Percentiles rank a stretch among this genome's conserved stretches.
Conservation (phyloP, 2,329 filamentous ascomycete species). For the Trichophyton rubrum region DNA sequence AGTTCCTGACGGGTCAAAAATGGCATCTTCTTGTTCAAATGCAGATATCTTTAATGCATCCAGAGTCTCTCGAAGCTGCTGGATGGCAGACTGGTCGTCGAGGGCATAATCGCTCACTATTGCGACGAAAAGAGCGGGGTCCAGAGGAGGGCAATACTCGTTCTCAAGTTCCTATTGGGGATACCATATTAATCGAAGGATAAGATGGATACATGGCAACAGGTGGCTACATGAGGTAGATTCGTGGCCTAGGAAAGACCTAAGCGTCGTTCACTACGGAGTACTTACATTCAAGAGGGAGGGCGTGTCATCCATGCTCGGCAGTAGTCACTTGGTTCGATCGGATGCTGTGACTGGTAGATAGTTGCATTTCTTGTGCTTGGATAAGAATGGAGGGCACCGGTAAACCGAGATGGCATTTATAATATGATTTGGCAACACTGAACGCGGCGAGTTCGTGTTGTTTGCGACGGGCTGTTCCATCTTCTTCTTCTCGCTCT, state of each 20-base stretch:
- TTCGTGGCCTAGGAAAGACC: neutral
- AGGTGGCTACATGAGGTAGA: neutral
- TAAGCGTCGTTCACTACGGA: too few relatives aligned
- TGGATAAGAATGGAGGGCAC: neutral
- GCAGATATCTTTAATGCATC: slow-evolving; percentile 55
- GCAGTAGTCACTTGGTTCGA: slow-evolving; percentile 1
- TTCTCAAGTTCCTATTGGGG: slow-evolving; percentile 40
- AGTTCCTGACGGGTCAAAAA: slow-evolving; percentile 67
- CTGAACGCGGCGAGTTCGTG: neutral
- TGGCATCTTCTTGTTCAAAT: slow-evolving; percentile 49
- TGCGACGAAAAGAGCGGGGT: slow-evolving; percentile 63
- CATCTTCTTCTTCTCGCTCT: neutral
- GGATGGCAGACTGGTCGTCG: slow-evolving; percentile 36
- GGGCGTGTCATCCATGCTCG: slow-evolving; percentile 3
- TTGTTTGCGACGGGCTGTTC: neutral
- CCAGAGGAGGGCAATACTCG: slow-evolving; percentile 61
- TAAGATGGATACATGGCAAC: neutral
- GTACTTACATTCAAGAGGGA: neutral
- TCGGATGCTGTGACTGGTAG: neutral
- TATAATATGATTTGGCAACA: neutral
- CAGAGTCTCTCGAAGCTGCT: slow-evolving; percentile 47
- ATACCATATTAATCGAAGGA: neutral
- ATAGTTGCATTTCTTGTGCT: slow-evolving; percentile 1
- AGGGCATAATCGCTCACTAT: slow-evolving; percentile 65
- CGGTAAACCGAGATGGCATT: neutral